These are phyloP conservation scores for Ustilago nuda DNA, from an alignment of 1,284 basidiomycete species.

Conservation along the genomic window DNA sequence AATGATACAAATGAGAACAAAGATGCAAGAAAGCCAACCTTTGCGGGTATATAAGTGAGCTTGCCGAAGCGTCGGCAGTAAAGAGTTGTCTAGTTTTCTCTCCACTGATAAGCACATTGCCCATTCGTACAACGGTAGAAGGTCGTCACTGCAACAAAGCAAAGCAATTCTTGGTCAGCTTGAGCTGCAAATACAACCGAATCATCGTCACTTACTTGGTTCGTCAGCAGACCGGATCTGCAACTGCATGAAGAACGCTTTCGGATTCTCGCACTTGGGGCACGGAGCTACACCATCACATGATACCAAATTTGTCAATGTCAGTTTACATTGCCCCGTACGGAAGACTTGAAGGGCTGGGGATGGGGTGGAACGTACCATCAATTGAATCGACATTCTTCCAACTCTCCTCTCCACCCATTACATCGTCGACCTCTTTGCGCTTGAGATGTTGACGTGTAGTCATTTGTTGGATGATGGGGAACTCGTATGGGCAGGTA, in stretches of 20 bases:
- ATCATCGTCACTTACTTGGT: conserved; percentile 60
- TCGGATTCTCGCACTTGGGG: conserved; percentile 87
- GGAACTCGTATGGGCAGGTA: conserved; percentile 94
- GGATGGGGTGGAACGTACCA: conserved; percentile 39
- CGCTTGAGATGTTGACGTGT: conserved; percentile 54
- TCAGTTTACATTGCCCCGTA: neutral
- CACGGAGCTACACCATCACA: conserved; percentile 71
- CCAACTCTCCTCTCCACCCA: conserved; percentile 82
- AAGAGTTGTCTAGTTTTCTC: conserved; percentile 48
- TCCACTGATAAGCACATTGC: conserved; percentile 64
- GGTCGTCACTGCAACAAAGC: conserved; percentile 57
- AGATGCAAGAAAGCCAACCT: neutral
- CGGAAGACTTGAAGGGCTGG: neutral
- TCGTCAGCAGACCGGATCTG: conserved; percentile 87
- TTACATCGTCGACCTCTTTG: conserved; percentile 63
- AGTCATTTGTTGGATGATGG: conserved; percentile 80
- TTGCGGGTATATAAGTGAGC: conserved; percentile 7
- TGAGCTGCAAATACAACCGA: too few relatives aligned
- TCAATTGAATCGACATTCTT: conserved; percentile 91
- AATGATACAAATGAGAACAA: neutral
- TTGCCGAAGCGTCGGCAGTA: too few relatives aligned
- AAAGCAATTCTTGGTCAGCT: neutral
- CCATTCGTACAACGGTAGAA: conserved; percentile 65
- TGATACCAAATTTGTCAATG: neutral
- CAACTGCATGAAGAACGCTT: conserved; percentile 94